Conservation (phyloP, 306 rosid species). For the Gillenia trifoliata region DNA sequence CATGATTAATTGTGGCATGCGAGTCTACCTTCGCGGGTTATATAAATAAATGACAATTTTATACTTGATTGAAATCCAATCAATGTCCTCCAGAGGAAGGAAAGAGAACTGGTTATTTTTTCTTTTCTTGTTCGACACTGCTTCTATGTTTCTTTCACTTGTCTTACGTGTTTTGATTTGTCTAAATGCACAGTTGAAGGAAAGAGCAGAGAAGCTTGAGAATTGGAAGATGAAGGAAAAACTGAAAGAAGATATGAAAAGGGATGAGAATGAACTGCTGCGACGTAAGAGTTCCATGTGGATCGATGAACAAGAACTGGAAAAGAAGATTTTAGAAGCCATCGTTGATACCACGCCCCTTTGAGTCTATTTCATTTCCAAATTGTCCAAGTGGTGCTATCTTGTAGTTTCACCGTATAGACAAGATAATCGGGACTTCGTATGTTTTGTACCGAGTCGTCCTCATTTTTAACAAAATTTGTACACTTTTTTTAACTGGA, state of each 20-base stretch:
- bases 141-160: not conserved
- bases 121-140: not conserved
- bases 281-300: conserved; percentile 57
- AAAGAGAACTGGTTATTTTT: not conserved
- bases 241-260: conserved; percentile 49
- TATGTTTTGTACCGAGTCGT: not conserved
- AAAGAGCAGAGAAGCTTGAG: conserved; percentile 71
- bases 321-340: conserved; percentile 33
- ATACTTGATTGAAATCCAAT: not conserved
- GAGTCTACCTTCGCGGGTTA: not conserved
- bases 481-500: not conserved
- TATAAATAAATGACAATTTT: not conserved
- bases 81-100: not conserved
- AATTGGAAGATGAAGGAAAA: conserved; percentile 63
- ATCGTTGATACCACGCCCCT: conserved; percentile 19
- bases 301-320: conserved; percentile 55
- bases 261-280: conserved; percentile 47
- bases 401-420: not conserved
- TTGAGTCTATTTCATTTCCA: conserved; percentile 26
- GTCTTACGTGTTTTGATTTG: not conserved
- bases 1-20: not conserved
- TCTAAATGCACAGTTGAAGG: conserved; percentile 55
- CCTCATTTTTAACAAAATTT: not conserved
- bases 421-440: not conserved
- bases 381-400: not conserved